Percentiles rank a stretch among this genome's conserved stretches.
Evolutionary conservation across 805 yeast genomes (phyloP).

Genomic region (Saccharomyces eubayanus): DNA sequence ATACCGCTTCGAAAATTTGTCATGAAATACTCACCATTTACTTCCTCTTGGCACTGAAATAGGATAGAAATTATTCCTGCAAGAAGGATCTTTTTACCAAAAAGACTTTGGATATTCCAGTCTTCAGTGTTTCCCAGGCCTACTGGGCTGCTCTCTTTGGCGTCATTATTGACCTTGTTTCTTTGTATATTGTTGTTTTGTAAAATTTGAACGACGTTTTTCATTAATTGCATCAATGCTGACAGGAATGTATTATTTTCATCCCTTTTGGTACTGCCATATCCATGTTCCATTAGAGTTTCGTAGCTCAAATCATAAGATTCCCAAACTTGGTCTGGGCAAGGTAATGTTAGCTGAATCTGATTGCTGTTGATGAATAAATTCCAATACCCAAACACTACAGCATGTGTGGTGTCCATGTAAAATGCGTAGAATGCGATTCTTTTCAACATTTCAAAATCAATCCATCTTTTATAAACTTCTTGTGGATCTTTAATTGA

Average conservation of each 20-base stretch:
- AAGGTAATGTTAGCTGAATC: slow-evolving; percentile 53
- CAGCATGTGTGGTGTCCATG: slow-evolving; percentile 70
- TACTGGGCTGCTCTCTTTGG: background rate
- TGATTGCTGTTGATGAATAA: slow-evolving; percentile 48
- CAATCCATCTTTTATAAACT: slow-evolving; percentile 52
- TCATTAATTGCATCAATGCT: slow-evolving; percentile 50
- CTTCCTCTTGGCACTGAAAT: slow-evolving; percentile 67
- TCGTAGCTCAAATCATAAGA: slow-evolving; percentile 25
- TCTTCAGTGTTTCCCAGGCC: slow-evolving; percentile 27
- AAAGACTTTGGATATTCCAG: slow-evolving; percentile 32
- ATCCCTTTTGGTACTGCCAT: slow-evolving; percentile 11
- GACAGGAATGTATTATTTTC: slow-evolving; percentile 41
- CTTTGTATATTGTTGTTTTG: slow-evolving; percentile 1
- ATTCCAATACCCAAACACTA: slow-evolving; percentile 66
- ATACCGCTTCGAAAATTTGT: slow-evolving; percentile 6
- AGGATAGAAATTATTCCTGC: slow-evolving; percentile 61
- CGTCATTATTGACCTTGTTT: background rate
- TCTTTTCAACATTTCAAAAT: slow-evolving; percentile 68
- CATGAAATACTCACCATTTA: slow-evolving; percentile 25
- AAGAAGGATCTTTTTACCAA: slow-evolving; percentile 58
- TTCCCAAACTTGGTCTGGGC: slow-evolving; percentile 55
- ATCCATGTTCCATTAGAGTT: slow-evolving; percentile 17
- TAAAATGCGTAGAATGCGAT: slow-evolving; percentile 76
- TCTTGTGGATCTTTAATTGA: slow-evolving; percentile 27
- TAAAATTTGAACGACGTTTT: slow-evolving; percentile 34